Conservation (phyloP, 352 stramenopile species). For the Globisporangium viniferum region DNA sequence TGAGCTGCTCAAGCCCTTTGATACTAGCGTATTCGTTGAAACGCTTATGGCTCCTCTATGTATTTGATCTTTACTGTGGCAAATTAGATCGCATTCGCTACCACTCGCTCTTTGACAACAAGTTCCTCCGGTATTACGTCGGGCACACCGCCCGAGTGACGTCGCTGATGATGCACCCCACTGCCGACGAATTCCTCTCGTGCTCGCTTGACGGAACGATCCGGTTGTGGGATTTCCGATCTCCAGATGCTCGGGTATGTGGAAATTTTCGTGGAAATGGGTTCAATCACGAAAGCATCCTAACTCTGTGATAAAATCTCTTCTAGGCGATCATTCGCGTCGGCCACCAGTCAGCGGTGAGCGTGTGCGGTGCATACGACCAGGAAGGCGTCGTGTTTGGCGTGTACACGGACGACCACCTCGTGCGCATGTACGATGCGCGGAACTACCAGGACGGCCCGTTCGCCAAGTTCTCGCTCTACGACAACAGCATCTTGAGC, state of each 20-base stretch:
- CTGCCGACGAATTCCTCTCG: slow-evolving; percentile 80
- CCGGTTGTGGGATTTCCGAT: slow-evolving; percentile 79
- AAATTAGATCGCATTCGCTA: slow-evolving; percentile 76
- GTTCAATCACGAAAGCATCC: neutral
- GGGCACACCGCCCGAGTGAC: slow-evolving; percentile 77
- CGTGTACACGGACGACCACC: slow-evolving; percentile 81
- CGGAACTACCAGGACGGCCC: slow-evolving; percentile 85
- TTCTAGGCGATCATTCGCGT: slow-evolving; percentile 57
- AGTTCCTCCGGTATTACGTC: slow-evolving; percentile 86
- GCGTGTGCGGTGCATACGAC: slow-evolving; percentile 77
- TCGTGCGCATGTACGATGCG: slow-evolving; percentile 88
- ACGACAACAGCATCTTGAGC: slow-evolving; percentile 63
- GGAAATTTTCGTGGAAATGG: neutral
- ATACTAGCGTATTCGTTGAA: neutral
- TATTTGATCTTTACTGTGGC: neutral
- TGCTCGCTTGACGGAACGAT: slow-evolving; percentile 75
- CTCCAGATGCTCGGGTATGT: slow-evolving; percentile 51
- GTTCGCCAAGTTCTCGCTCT: slow-evolving; percentile 87
- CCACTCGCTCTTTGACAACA: slow-evolving; percentile 88
- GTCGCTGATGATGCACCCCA: slow-evolving; percentile 85
- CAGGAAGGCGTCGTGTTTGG: slow-evolving; percentile 83
- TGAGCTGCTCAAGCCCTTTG: neutral
- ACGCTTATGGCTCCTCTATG: neutral
- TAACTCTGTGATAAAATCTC: neutral
- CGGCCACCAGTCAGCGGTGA: slow-evolving; percentile 57